These are phyloP conservation scores for Physcomitrium patens DNA, from an alignment of 225 moss, liverwort and hornwort species.

Conservation along the genomic window DNA sequence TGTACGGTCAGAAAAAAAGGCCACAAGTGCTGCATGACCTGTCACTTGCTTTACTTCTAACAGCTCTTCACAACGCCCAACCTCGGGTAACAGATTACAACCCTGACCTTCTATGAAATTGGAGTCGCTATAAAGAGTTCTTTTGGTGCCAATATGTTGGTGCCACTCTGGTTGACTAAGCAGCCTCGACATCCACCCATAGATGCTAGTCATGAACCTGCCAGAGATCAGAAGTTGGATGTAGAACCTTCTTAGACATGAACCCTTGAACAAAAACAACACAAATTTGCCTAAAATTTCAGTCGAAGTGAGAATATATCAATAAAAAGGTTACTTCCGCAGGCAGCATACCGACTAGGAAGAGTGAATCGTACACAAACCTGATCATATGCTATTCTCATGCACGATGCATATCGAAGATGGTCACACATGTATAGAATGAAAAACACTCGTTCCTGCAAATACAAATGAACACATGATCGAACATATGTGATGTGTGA, in stretches of 20 bases:
- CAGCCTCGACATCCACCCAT: not conserved
- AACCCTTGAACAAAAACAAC: not conserved
- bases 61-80: too few relatives aligned
- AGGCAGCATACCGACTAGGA: constrained; percentile 6
- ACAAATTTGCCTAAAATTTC: not conserved
- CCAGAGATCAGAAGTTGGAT: constrained; percentile 24
- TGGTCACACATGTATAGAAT: not conserved
- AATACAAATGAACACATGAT: constrained; percentile 20
- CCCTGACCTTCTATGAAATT: too few relatives aligned
- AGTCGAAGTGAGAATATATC: constrained; percentile 3
- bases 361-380: constrained; percentile 25
- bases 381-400: constrained; percentile 16
- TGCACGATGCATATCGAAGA: constrained; percentile 4
- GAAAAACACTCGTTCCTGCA: constrained; percentile 25
- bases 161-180: not conserved
- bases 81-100: too few relatives aligned
- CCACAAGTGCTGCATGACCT: too few relatives aligned
- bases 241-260: not conserved
- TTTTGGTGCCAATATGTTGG: not conserved
- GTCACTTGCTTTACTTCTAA: too few relatives aligned
- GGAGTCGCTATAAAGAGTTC: too few relatives aligned
- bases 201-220: constrained; percentile 6
- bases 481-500: constrained; percentile 11
- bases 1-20: too few relatives aligned
- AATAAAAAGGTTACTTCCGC: not conserved